Evolutionary conservation across 176 grass and related monocot species (phyloP), one percentile per base, ranked within the genome.

Genomic region (Paspalum notatum): DNA sequence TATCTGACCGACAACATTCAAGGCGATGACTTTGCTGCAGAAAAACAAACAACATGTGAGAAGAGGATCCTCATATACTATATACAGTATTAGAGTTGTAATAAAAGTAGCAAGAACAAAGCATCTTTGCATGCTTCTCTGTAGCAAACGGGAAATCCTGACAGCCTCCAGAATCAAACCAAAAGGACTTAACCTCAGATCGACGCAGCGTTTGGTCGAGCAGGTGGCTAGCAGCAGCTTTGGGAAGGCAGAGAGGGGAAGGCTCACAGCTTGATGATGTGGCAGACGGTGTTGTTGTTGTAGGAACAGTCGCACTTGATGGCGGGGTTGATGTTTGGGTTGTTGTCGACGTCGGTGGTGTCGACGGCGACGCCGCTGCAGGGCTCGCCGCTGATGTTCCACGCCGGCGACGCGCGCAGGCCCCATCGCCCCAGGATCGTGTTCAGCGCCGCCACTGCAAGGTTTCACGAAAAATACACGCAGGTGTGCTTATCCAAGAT

Each of bases 1-100:
- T 76, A 95, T 90, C 44, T 26, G 75, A 46, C 93, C 90, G 14
- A 64, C 84, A 24, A 88, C 90, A 63, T 85, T 60, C 63, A 92
- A 58, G 0, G 64, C 69, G 26, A 60, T 71, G 6, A 88, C 87
- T 62, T 38, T 92, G 73, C 93, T 92, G 86, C 62, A 58, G 47
- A 32, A 53, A 70, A 17, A 74, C n/a, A 39, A 61, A 1, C 32
- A 62, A 38, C 25, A 69, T 39, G 9, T 49, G 8, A 68, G 44
- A 69, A 18, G 21, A 40, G 17, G 5, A 18, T 12, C 25, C 26
- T 20, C 24, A 0, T 32, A 32, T 32, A 32, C 32, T 32, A 32
- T 6, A 0, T 4, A n/a, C n/a, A 3, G 22, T 57, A 8, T 3
- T 16, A 51, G 12, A 24, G 9, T 22, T 22, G 6, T 18, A 68